phyloP scores from a whole-genome alignment of 1,284 basidiomycete genomes.

The Cystobasidium slooffiae region DNA sequence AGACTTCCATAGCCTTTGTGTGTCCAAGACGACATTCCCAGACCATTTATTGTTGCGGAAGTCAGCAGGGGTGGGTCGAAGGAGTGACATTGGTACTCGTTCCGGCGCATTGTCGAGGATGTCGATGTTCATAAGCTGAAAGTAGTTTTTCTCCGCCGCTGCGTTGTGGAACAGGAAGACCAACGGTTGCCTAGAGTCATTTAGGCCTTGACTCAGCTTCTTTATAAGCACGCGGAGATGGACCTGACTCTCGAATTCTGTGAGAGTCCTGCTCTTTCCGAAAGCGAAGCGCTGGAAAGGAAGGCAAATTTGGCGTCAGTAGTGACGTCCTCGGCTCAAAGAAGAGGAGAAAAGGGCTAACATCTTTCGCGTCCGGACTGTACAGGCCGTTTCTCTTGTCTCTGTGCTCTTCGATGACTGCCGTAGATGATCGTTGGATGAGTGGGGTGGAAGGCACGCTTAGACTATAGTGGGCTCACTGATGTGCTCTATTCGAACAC shows the following conservation, averaged over 20 bases:
- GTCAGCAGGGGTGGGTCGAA: background rate
- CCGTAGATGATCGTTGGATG: too few relatives aligned
- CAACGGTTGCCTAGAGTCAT: conserved; percentile 4
- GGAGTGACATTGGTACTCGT: conserved; percentile 10
- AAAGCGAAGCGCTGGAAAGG: conserved; percentile 24
- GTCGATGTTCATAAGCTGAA: conserved; percentile 30
- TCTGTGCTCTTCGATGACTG: conserved; percentile 30
- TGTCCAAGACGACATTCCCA: conserved; percentile 28
- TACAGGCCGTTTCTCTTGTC: conserved; percentile 34
- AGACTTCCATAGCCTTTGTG: conserved; percentile 28
- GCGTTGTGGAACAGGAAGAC: conserved; percentile 40
- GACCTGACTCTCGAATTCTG: conserved; percentile 29
- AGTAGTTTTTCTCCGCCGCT: conserved; percentile 37
- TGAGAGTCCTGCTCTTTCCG: conserved; percentile 15
- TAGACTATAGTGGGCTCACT: conserved; percentile 14
- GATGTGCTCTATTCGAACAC: conserved; percentile 29
- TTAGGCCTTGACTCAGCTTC: background rate
- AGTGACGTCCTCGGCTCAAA: background rate
- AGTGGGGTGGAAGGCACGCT: background rate
- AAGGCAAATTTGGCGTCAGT: background rate
- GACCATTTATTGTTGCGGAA: conserved; percentile 1
- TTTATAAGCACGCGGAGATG: conserved; percentile 16
- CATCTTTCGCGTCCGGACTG: conserved; percentile 24
- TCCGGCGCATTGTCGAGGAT: background rate
- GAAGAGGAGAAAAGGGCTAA: background rate